These are phyloP conservation scores for Euphrasia arctica DNA, from an alignment of 305 asterid genomes.

Conservation along the genomic window DNA sequence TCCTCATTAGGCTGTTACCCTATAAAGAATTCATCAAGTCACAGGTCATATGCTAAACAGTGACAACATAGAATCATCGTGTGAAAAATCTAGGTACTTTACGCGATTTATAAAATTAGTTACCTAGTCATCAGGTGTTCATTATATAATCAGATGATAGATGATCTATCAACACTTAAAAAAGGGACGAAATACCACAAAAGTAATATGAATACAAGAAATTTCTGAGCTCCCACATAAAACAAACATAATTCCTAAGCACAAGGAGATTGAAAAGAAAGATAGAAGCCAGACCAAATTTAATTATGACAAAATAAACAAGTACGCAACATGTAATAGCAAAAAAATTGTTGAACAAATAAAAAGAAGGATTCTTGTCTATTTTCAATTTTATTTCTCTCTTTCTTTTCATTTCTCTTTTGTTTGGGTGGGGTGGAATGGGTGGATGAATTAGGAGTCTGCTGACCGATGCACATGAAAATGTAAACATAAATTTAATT, in stretches of 20 bases:
- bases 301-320: conserved; percentile 15
- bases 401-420: conserved; percentile 5
- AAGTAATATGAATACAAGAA: neutral
- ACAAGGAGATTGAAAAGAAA: neutral
- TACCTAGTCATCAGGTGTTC: conserved; percentile 7
- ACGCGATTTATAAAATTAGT: conserved; percentile 11
- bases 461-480: neutral
- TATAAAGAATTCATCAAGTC: conserved; percentile 34
- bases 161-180: neutral
- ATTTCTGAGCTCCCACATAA: neutral
- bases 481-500: neutral
- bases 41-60: conserved; percentile 30
- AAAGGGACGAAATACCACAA: neutral
- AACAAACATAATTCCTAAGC: neutral
- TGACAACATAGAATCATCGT: conserved; percentile 22
- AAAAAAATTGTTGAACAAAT: conserved; percentile 3
- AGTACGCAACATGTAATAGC: conserved; percentile 6
- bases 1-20: conserved; percentile 97
- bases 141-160: conserved; percentile 6
- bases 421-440: neutral
- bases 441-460: conserved; percentile 5
- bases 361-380: neutral
- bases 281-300: conserved; percentile 1
- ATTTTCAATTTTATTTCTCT: neutral
- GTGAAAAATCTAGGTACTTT: neutral